Evolutionary conservation across 2,329 filamentous ascomycete genomes (phyloP).

Genomic region (Xylariomycetidae sp.): DNA sequence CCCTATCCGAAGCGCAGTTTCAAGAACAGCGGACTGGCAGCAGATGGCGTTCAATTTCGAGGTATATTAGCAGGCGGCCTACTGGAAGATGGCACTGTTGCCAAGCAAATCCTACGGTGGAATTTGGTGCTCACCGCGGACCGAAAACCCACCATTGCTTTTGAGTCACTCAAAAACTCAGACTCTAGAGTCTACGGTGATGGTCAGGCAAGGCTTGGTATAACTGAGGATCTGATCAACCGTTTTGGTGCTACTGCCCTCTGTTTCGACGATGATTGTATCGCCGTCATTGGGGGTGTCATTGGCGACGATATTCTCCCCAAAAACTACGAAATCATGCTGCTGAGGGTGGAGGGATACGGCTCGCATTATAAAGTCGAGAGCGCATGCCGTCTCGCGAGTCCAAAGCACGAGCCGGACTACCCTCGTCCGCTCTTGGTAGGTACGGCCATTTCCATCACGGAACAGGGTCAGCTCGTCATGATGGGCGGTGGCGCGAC

Average conservation of each 20-base stretch:
- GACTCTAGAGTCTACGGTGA: too few relatives aligned
- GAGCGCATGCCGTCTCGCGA: constrained; percentile 15
- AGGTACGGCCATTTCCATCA: constrained; percentile 55
- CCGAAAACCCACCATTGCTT: constrained; percentile 26
- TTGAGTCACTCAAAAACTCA: constrained; percentile 11
- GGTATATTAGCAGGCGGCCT: constrained; percentile 74
- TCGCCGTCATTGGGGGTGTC: constrained; percentile 39
- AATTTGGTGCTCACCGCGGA: constrained; percentile 30
- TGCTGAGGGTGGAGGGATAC: constrained; percentile 31
- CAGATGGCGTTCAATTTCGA: constrained; percentile 31
- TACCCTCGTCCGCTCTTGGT: constrained; percentile 60
- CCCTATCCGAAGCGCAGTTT: too few relatives aligned
- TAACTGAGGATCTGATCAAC: constrained; percentile 15
- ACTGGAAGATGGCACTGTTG: constrained; percentile 55
- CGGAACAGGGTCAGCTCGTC: constrained; percentile 46
- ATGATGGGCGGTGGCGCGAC: constrained; percentile 77
- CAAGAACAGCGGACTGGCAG: too few relatives aligned
- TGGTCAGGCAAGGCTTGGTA: constrained; percentile 1
- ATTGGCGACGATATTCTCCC: constrained; percentile 37
- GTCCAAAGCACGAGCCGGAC: background rate
- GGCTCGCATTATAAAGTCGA: constrained; percentile 17
- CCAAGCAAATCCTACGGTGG: constrained; percentile 64
- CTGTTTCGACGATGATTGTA: constrained; percentile 16
- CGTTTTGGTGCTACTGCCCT: constrained; percentile 41
- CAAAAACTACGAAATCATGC: constrained; percentile 47